Base-by-base conservation (phyloP, 805 yeast genomes). In the Middelhovenomyces tepae region DNA sequence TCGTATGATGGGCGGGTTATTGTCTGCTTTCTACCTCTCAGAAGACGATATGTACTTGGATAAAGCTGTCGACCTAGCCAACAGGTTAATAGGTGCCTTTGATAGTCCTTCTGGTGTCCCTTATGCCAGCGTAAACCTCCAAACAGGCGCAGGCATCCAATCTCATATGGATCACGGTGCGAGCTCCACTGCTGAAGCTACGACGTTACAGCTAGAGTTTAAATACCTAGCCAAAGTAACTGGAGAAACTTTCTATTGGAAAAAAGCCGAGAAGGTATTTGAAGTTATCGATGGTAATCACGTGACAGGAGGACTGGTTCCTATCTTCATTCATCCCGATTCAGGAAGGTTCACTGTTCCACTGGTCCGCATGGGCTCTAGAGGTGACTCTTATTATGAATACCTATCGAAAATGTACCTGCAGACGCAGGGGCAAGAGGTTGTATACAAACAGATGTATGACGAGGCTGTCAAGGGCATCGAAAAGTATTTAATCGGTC, bases 321-420 rank as follows among this genome's bases (percentile, higher is more conserved):
- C 96, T 2, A 83, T 85, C 28, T 81, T 64, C 49, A 75, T 87
- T 22, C 62, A 72, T 22, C 91, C 95, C 6, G 78, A 74, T 26
- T 69, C 78, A 0, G 95, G 91, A 4, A 60, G 64, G 40, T 85
- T 72, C 54, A 71, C 64, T 38, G 85, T 85, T 1, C 47, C 52
- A 2, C 56, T 70, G 34, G 83, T 89, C 40, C 69, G 95, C 42
- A 60, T 87, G 36, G 96, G 96, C 0, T 80, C 94, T 1, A 67
- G 95, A 45, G 96, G 95, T 30, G 96, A 86, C 57, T 83, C 95
- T 1, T 87, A 86, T 54, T 86, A 87, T 51, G 95, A 87, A 59
- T 85, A 85, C 53, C 62, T 87, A 28, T 64, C 86, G 43, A 86
- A 86, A 55, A 95, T 85, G 57, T 83, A 79, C 49, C 57, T 87